Evolutionary conservation across 176 grass and related monocot genomes (phyloP), one percentile per base, ranked within the genome.

Genomic region (Rhynchospora pubera): DNA sequence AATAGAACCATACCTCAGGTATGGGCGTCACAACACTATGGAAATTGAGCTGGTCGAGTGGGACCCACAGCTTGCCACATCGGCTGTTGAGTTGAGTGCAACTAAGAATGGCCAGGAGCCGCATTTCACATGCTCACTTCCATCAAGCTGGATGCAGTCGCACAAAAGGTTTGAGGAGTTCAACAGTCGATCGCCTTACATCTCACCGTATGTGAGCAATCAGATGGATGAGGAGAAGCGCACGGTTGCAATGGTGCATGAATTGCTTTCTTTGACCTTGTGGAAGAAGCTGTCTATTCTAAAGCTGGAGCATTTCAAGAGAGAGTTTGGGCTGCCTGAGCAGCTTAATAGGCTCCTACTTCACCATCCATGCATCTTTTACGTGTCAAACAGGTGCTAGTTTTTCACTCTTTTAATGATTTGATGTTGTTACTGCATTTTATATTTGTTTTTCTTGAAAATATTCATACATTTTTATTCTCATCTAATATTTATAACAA

Each of bases 261-360:
- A 97, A 81, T 81, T 97, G 60, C 91, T 97, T 39, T 94, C 92
- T 0, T 86, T 94, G 14, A 87, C 92, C 0, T 43, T 91, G 22
- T 97, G 92, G 92, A 94, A 82, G n/a, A 97, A 97, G 84, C 69
- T 92, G 63, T 94, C 95, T 6, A 83, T 97, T 85, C 18, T 86
- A 71, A 97, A 97, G 88, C 78, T 97, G 85, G 90, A 93, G 81
- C 95, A 94, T 60, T 97, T 97, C 84, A 93, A 88, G 75, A 86
- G 88, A 88, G 89, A 92, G 46, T 94, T 94, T 28, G 86, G 88
- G 19, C 77, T 97, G 16, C 90, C 88, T 3, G 88, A 89, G 83
- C 85, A 89, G 84, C 91, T 83, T 0, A 88, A 83, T 1, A 55
- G 83, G 77, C 83, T 94, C 82, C 82, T 97, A 59, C 90, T 91